These are phyloP conservation scores for Penicillium lagena DNA, from an alignment of 495 filamentous ascomycete species.

Conservation along the genomic window DNA sequence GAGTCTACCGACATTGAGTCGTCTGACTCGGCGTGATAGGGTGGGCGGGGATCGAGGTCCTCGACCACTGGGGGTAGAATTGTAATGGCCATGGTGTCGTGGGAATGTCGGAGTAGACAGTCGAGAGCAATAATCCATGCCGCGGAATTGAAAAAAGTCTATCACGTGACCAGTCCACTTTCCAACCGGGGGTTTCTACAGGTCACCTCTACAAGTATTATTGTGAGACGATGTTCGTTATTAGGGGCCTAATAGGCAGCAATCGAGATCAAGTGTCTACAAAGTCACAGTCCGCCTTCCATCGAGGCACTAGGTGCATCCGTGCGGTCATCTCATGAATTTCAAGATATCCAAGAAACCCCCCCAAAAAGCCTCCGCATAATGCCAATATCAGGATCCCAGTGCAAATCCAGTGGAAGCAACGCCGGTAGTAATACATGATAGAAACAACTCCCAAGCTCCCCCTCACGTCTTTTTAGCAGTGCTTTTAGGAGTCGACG, in stretches of 20 bases:
- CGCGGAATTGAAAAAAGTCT: too few species aligned
- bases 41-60: slow-evolving; percentile 14
- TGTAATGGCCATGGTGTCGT: slow-evolving; percentile 64
- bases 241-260: too few species aligned
- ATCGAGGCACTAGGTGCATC: too few species aligned
- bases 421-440: slow-evolving; percentile 14
- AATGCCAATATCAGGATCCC: too few species aligned
- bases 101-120: neutral
- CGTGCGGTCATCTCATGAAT: too few species aligned
- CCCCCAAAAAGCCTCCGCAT: too few species aligned
- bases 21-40: slow-evolving; percentile 22
- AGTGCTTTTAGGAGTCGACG: slow-evolving; percentile 20
- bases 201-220: too few species aligned
- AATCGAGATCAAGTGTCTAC: too few species aligned
- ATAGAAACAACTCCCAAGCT: slow-evolving; percentile 1
- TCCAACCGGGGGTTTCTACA: neutral
- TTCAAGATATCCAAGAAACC: too few species aligned
- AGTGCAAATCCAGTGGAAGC: neutral
- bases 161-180: slow-evolving; percentile 3
- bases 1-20: slow-evolving; percentile 48
- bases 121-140: slow-evolving; percentile 3
- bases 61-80: slow-evolving; percentile 60
- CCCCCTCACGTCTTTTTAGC: slow-evolving; percentile 24
- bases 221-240: too few species aligned
- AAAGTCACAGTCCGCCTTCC: too few species aligned